phyloP scores from a whole-genome alignment of 176 grass and related monocot genomes.

The Musa schizocarpa region DNA sequence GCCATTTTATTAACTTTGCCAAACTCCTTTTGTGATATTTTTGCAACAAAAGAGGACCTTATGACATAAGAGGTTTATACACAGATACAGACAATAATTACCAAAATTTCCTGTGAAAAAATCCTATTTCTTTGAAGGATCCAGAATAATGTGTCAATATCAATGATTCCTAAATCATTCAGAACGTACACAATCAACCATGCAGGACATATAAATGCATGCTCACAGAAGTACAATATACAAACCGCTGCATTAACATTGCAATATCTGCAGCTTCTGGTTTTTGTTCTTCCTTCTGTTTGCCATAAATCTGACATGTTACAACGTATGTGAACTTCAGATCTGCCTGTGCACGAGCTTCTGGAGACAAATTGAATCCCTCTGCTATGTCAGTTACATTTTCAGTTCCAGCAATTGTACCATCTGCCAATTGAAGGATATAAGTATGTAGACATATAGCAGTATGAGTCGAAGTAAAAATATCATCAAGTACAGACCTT shows the following conservation, averaged over 20 bases:
- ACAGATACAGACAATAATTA: too few relatives aligned
- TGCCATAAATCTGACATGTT: constrained; percentile 90
- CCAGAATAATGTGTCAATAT: too few relatives aligned
- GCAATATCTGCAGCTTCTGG: constrained; percentile 82
- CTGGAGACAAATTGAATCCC: constrained; percentile 66
- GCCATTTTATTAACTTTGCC: too few relatives aligned
- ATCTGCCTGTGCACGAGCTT: constrained; percentile 74
- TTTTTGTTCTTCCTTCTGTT: constrained; percentile 74
- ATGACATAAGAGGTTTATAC: too few relatives aligned
- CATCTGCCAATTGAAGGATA: constrained; percentile 34
- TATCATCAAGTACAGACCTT: constrained; percentile 42
- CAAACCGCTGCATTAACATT: constrained; percentile 76
- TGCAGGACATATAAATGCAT: not conserved
- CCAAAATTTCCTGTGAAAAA: too few relatives aligned
- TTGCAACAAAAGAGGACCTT: too few relatives aligned
- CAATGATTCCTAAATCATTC: too few relatives aligned
- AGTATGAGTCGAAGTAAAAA: not conserved
- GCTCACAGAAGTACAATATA: not conserved
- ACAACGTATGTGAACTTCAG: constrained; percentile 94
- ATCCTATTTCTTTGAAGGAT: too few relatives aligned
- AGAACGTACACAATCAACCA: not conserved
- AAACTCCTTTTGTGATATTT: too few relatives aligned
- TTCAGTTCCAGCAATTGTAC: constrained; percentile 30
- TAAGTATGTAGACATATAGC: not conserved
- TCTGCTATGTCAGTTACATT: constrained; percentile 40